phyloP scores from a whole-genome alignment of 768 basidiomycete species.

The Termitomyces sp. region DNA sequence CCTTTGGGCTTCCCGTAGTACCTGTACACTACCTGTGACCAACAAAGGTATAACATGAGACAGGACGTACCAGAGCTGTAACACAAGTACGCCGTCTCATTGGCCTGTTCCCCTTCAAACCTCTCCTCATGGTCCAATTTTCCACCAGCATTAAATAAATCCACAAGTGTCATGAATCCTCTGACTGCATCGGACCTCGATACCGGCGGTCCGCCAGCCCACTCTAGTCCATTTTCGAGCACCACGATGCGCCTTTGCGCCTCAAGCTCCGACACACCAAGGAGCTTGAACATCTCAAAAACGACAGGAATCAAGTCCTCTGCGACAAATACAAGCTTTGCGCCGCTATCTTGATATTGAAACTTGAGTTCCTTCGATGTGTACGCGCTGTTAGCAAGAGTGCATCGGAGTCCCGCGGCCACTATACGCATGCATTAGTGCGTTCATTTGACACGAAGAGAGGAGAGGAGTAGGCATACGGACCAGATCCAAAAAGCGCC shows the following conservation, averaged over 20 bases:
- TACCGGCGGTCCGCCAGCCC: conserved; percentile 35
- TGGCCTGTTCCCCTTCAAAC: conserved; percentile 44
- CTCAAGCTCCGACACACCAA: conserved; percentile 42
- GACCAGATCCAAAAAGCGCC: conserved; percentile 41
- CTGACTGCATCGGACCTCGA: conserved; percentile 3
- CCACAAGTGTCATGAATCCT: conserved; percentile 15
- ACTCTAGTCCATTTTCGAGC: conserved; percentile 39
- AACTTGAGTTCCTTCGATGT: conserved; percentile 61
- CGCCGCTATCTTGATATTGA: conserved; percentile 66
- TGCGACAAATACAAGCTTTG: conserved; percentile 57
- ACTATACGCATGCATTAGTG: conserved; percentile 18
- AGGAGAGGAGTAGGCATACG: background rate
- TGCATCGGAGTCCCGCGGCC: conserved; percentile 64
- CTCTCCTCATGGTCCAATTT: conserved; percentile 45
- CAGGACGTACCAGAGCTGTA: conserved; percentile 39
- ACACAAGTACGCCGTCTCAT: conserved; percentile 62
- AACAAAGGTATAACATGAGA: background rate
- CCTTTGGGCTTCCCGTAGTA: conserved; percentile 79
- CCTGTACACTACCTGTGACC: conserved; percentile 32
- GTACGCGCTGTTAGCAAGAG: conserved; percentile 74
- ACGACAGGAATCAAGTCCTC: conserved; percentile 55
- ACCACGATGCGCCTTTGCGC: conserved; percentile 54
- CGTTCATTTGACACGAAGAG: background rate
- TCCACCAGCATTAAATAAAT: conserved; percentile 38
- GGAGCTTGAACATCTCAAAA: conserved; percentile 49